Percentiles rank a stretch among this genome's conserved stretches.
These are phyloP conservation scores for Rubroshorea leprosula DNA, from an alignment of 345 rosid genomes.

Conservation along the genomic window DNA sequence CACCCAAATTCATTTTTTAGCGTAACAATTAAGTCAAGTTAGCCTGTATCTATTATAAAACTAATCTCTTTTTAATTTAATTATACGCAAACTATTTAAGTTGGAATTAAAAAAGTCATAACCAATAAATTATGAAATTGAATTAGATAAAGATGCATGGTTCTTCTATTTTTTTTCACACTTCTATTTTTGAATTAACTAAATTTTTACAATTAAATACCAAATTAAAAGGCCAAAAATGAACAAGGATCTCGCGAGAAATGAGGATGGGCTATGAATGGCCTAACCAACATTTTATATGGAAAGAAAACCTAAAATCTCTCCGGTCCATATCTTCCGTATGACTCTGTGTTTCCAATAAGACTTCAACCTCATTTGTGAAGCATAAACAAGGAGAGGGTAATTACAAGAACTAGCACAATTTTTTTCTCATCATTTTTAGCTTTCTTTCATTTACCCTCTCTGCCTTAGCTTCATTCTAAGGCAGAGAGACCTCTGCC, in stretches of 20 bases:
- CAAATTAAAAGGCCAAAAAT: slow-evolving; percentile 31
- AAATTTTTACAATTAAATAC: too few species aligned
- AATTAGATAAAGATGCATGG: too few species aligned
- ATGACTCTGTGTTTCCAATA: slow-evolving; percentile 10
- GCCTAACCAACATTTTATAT: slow-evolving; percentile 30
- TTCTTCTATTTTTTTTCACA: too few species aligned
- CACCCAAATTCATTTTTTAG: too few species aligned
- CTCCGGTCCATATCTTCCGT: slow-evolving; percentile 53
- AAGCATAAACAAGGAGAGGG: slow-evolving; percentile 6
- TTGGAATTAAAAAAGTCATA: too few species aligned
- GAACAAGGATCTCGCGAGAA: slow-evolving; percentile 31
- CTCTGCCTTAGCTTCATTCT: slow-evolving; percentile 50
- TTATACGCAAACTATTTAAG: too few species aligned
- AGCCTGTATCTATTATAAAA: too few species aligned
- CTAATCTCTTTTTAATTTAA: too few species aligned
- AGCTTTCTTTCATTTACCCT: slow-evolving; percentile 31
- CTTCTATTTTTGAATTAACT: too few species aligned
- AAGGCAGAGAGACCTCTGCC: slow-evolving; percentile 63
- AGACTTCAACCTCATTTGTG: slow-evolving; percentile 17
- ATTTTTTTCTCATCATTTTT: not conserved
- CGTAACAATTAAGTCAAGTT: too few species aligned
- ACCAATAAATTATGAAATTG: too few species aligned
- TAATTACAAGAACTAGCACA: slow-evolving; percentile 5
- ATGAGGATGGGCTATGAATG: slow-evolving; percentile 21
- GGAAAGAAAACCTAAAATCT: slow-evolving; percentile 35